phyloP scores from a whole-genome alignment of 768 basidiomycete species.

The Suillus alpinus region DNA sequence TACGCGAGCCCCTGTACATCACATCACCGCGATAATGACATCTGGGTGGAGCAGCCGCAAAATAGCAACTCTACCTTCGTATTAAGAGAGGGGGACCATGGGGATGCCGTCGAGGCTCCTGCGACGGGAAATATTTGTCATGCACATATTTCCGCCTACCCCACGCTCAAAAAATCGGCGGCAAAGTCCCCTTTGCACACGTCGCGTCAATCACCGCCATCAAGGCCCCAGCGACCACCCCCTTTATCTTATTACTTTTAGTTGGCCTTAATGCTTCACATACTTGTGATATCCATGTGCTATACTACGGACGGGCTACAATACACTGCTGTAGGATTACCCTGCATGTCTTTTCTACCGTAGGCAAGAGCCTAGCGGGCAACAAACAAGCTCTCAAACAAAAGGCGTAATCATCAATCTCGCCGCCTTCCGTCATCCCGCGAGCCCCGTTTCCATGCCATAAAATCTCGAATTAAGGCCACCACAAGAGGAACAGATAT shows the following conservation, averaged over 20 bases:
- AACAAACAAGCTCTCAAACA: not conserved
- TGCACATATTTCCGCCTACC: not conserved
- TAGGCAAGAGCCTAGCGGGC: not conserved
- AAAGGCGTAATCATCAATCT: constrained; percentile 4
- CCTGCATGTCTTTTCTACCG: not conserved
- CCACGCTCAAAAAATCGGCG: not conserved
- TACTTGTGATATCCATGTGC: not conserved
- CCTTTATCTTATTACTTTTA: not conserved
- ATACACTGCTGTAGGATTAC: not conserved
- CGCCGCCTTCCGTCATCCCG: constrained; percentile 13
- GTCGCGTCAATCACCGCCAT: not conserved
- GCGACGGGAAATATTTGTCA: not conserved
- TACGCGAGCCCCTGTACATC: not conserved
- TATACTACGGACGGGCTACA: not conserved
- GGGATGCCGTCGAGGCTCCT: not conserved
- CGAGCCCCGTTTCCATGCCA: constrained; percentile 49
- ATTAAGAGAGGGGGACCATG: not conserved
- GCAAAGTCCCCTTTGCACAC: not conserved
- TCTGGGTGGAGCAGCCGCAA: not conserved
- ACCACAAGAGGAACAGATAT: constrained; percentile 80
- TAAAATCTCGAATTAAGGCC: constrained; percentile 69
- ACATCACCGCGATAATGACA: not conserved
- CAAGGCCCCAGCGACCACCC: not conserved
- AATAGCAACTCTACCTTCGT: not conserved
- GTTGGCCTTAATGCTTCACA: not conserved